phyloP scores from a whole-genome alignment of 306 rosid genomes.

The Pachyrhizus erosus region DNA sequence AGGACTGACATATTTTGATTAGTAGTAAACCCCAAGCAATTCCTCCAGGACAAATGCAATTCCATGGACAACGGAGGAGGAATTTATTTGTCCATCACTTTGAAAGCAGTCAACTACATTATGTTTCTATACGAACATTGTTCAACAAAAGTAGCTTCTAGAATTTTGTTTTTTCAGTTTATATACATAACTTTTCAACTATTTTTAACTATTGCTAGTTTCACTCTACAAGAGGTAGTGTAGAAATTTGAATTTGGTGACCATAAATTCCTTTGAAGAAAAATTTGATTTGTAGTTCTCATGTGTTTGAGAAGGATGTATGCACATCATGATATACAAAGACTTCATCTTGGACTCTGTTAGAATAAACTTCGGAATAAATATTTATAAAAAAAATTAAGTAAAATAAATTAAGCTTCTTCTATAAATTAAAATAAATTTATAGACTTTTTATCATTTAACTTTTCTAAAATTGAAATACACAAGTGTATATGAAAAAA shows the following conservation, averaged over 20 bases:
- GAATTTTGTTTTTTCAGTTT: not conserved
- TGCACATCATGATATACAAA: too few relatives aligned
- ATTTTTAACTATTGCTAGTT: too few relatives aligned
- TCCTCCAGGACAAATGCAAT: not conserved
- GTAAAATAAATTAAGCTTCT: too few relatives aligned
- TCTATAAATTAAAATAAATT: too few relatives aligned
- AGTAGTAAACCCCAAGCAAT: not conserved
- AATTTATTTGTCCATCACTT: not conserved
- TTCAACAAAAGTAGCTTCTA: not conserved
- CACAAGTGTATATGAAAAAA: too few relatives aligned
- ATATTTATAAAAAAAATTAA: too few relatives aligned
- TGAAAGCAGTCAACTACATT: not conserved
- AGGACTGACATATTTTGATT: not conserved
- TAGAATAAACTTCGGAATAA: too few relatives aligned
- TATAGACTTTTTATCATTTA: too few relatives aligned
- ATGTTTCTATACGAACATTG: not conserved
- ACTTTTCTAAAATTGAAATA: too few relatives aligned
- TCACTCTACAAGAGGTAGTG: not conserved
- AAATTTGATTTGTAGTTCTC: not conserved
- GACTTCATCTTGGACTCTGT: not conserved
- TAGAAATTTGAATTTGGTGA: not conserved
- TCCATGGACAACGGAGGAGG: not conserved
- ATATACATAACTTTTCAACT: not conserved
- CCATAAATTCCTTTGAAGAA: too few relatives aligned
- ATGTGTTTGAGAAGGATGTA: not conserved